These are phyloP conservation scores for Dacryopinax spathularia DNA, from an alignment of 768 basidiomycete genomes.

Conservation along the genomic window DNA sequence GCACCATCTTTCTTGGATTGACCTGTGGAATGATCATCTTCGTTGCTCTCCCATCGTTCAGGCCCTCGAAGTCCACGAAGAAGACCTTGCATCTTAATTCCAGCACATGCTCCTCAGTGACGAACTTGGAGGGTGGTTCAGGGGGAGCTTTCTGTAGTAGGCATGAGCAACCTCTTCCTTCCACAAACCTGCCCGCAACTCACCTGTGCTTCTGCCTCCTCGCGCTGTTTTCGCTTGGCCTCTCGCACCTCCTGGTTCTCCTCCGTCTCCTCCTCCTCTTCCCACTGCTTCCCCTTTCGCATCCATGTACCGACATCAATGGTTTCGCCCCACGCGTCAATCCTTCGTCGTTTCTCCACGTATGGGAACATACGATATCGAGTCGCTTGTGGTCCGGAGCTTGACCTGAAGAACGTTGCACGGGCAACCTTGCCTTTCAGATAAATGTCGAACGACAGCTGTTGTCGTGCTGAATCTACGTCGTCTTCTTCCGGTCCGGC, in stretches of 20 bases:
- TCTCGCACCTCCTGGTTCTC: slow-evolving; percentile 44
- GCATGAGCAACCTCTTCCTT: neutral
- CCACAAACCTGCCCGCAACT: neutral
- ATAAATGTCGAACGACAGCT: slow-evolving; percentile 89
- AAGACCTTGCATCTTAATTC: slow-evolving; percentile 74
- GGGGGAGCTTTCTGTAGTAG: slow-evolving; percentile 45
- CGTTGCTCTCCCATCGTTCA: slow-evolving; percentile 91
- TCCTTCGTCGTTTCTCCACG: slow-evolving; percentile 77
- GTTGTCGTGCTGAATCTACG: slow-evolving; percentile 44
- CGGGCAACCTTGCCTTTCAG: slow-evolving; percentile 91
- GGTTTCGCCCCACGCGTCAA: slow-evolving; percentile 92
- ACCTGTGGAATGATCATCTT: slow-evolving; percentile 95
- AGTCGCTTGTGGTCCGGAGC: slow-evolving; percentile 28
- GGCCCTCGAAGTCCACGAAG: slow-evolving; percentile 90
- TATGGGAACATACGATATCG: slow-evolving; percentile 97
- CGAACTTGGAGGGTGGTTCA: slow-evolving; percentile 86
- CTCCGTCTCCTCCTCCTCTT: slow-evolving; percentile 76
- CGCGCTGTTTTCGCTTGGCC: slow-evolving; percentile 46
- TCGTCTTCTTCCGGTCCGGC: slow-evolving; percentile 31
- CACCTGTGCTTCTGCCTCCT: slow-evolving; percentile 75
- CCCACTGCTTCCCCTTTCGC: slow-evolving; percentile 75
- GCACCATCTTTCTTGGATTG: slow-evolving; percentile 87
- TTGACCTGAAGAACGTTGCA: slow-evolving; percentile 70
- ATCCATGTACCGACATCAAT: slow-evolving; percentile 95
- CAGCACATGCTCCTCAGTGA: slow-evolving; percentile 59